Conservation (phyloP, 441 rosid genomes). For the Theobroma grandiflorum region DNA sequence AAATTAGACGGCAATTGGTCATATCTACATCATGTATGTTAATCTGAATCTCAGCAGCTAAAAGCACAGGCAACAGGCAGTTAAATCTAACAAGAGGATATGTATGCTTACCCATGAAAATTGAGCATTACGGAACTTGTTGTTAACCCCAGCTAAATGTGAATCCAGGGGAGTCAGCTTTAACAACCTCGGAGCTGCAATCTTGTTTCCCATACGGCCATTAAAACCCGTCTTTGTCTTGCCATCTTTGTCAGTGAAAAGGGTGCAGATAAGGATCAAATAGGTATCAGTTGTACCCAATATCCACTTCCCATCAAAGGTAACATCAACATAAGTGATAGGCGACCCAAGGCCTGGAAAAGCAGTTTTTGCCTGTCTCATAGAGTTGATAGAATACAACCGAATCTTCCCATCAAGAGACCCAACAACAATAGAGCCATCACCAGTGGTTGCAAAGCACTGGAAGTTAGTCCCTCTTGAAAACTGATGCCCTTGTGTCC, state of each 20-base stretch:
- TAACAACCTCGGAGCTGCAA: conserved; percentile 91
- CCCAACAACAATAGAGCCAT: conserved; percentile 94
- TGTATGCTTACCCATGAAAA: conserved; percentile 85
- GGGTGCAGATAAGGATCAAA: conserved; percentile 83
- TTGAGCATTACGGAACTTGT: conserved; percentile 88
- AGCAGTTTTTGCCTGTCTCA: conserved; percentile 97
- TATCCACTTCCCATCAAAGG: conserved; percentile 96
- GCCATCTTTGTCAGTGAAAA: conserved; percentile 86
- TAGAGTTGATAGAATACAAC: conserved; percentile 77
- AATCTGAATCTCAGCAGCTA: conserved; percentile 3
- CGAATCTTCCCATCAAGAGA: conserved; percentile 96
- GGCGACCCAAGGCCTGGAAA: conserved; percentile 98
- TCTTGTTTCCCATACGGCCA: conserved; percentile 96
- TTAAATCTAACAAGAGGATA: conserved; percentile 9
- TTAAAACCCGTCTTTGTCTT: conserved; percentile 83
- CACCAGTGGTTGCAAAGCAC: conserved; percentile 95
- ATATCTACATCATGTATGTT: conserved; percentile 3
- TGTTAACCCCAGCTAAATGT: conserved; percentile 81
- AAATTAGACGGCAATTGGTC: neutral
- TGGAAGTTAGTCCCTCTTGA: conserved; percentile 95
- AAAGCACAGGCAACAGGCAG: neutral
- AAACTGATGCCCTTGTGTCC: conserved; percentile 96
- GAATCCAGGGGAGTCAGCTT: conserved; percentile 90
- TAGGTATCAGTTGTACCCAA: conserved; percentile 94
- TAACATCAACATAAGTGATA: conserved; percentile 91